These are phyloP conservation scores for Mortierella sp. DNA, from an alignment of 371 early-diverging fungal genomes.

Conservation along the genomic window DNA sequence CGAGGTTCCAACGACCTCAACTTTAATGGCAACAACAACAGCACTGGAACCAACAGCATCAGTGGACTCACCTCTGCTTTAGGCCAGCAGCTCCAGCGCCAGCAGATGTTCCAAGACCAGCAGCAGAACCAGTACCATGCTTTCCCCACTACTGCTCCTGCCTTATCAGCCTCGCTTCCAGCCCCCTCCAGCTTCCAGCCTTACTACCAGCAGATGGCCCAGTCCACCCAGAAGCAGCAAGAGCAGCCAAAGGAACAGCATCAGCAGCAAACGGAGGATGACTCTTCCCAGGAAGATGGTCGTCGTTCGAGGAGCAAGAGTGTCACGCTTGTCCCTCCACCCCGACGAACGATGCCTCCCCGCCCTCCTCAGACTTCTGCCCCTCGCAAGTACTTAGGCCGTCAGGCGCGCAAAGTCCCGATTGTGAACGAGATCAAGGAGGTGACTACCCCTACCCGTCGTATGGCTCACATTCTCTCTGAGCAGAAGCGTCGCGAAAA, in stretches of 20 bases:
- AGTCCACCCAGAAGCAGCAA: constrained; percentile 11
- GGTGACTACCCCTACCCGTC: constrained; percentile 43
- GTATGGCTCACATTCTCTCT: constrained; percentile 59
- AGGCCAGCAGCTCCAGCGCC: constrained; percentile 40
- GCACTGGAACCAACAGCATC: neutral
- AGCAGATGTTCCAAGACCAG: constrained; percentile 21
- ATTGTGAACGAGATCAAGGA: constrained; percentile 33
- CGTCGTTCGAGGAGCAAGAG: constrained; percentile 20
- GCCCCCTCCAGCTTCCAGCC: neutral
- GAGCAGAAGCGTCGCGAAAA: constrained; percentile 63
- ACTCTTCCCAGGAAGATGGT: constrained; percentile 5
- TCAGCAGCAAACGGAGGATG: constrained; percentile 14
- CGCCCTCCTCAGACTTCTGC: constrained; percentile 34
- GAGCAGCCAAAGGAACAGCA: constrained; percentile 23
- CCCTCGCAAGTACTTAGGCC: constrained; percentile 43
- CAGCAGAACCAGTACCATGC: constrained; percentile 4
- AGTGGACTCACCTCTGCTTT: constrained; percentile 25
- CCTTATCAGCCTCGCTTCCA: constrained; percentile 10
- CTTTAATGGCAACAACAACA: neutral
- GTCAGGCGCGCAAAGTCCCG: constrained; percentile 35
- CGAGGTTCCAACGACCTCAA: neutral
- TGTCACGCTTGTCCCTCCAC: constrained; percentile 18
- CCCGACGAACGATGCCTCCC: constrained; percentile 22
- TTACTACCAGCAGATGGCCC: constrained; percentile 4
- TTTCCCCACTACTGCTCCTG: neutral